phyloP scores from a whole-genome alignment of 768 basidiomycete species.

The Suillus occidentalis region DNA sequence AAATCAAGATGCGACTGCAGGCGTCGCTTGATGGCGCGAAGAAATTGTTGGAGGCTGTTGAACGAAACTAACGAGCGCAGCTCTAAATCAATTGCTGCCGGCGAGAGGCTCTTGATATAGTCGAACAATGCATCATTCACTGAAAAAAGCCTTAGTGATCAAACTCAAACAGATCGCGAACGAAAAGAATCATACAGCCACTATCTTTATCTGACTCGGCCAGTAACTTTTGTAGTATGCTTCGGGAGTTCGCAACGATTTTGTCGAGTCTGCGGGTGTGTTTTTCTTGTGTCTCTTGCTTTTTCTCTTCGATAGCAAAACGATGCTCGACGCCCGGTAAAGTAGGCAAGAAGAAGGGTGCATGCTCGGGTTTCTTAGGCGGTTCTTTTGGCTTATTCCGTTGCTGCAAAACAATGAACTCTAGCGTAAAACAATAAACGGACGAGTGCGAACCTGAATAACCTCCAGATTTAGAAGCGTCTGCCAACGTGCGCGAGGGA shows the following conservation, averaged over 20 bases:
- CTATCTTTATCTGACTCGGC: constrained; percentile 52
- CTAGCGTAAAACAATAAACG: neutral
- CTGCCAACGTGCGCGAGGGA: constrained; percentile 94
- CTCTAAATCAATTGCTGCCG: constrained; percentile 90
- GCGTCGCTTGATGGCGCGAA: constrained; percentile 71
- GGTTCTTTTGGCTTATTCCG: constrained; percentile 97
- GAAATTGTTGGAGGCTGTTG: constrained; percentile 63
- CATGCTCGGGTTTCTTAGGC: constrained; percentile 91
- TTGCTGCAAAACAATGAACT: constrained; percentile 49
- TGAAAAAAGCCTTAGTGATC: constrained; percentile 9
- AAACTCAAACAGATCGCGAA: constrained; percentile 4
- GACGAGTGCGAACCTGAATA: constrained; percentile 62
- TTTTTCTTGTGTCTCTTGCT: constrained; percentile 39
- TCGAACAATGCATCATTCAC: constrained; percentile 82
- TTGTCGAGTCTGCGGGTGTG: constrained; percentile 55
- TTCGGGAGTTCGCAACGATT: constrained; percentile 51
- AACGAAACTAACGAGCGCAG: constrained; percentile 74
- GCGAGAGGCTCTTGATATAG: constrained; percentile 82
- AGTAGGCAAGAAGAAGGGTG: constrained; percentile 96
- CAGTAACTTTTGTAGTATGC: constrained; percentile 71
- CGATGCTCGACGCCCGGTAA: constrained; percentile 83
- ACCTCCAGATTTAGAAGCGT: constrained; percentile 95
- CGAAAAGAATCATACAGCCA: constrained; percentile 57
- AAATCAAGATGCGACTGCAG: constrained; percentile 84
- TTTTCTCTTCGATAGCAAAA: constrained; percentile 59